Conservation (phyloP, 345 rosid species). For the Hirschfeldia incana region DNA sequence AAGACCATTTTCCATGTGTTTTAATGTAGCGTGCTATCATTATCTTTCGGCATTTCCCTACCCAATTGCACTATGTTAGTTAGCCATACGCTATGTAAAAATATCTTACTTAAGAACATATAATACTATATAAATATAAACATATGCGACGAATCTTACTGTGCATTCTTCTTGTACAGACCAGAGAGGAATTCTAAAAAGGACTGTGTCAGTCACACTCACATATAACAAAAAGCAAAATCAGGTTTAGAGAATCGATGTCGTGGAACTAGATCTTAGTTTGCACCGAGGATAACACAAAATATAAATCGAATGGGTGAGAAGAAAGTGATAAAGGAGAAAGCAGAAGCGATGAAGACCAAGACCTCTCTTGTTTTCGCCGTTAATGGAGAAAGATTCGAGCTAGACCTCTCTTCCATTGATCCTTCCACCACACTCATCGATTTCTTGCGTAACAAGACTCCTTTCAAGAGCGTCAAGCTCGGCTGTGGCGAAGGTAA, state of each 20-base stretch:
- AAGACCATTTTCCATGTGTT: background rate
- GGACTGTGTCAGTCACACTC: background rate
- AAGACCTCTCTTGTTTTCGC: constrained; percentile 60
- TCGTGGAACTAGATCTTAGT: background rate
- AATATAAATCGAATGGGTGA: background rate
- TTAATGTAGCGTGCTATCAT: background rate
- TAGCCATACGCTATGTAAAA: background rate
- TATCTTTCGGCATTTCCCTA: background rate
- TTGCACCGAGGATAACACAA: background rate
- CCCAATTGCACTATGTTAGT: background rate
- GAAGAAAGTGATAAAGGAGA: background rate
- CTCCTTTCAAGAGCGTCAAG: constrained; percentile 83
- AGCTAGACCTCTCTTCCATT: constrained; percentile 49
- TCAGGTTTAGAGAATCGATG: background rate
- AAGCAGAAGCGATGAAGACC: constrained; percentile 26
- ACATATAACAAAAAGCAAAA: background rate
- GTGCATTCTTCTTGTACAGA: background rate
- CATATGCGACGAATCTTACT: background rate
- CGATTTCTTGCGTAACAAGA: constrained; percentile 68
- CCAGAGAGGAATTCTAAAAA: background rate
- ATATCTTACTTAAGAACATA: background rate
- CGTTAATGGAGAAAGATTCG: constrained; percentile 73
- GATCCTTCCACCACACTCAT: constrained; percentile 80
- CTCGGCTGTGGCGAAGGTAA: constrained; percentile 90
- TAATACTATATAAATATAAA: background rate